phyloP scores from a whole-genome alignment of 108 stramenopile species.

The Pseudonitzschia multistriata region DNA sequence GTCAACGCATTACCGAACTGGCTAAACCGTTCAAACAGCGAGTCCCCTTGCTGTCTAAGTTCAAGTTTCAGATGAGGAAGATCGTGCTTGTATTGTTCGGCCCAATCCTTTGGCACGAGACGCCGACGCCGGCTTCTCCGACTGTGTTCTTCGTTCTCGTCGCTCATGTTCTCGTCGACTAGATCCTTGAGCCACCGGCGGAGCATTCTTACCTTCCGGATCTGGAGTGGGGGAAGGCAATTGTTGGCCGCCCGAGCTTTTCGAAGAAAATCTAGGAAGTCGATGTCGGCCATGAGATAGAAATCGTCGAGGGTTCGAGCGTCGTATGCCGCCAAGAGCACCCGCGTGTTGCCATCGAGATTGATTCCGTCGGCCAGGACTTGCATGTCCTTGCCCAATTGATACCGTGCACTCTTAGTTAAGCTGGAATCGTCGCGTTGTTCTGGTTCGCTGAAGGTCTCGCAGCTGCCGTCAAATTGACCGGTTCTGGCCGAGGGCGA shows the following conservation, averaged over 20 bases:
- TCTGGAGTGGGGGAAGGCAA: constrained; percentile 30
- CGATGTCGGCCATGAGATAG: constrained; percentile 35
- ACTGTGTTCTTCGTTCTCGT: not conserved
- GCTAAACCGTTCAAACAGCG: constrained; percentile 3
- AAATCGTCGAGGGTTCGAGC: constrained; percentile 39
- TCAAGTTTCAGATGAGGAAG: constrained; percentile 24
- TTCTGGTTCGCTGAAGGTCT: no score
- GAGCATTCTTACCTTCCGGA: constrained; percentile 37
- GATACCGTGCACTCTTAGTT: not conserved
- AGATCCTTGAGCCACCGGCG: constrained; percentile 26
- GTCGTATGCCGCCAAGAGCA: constrained; percentile 28
- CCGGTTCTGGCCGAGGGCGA: not conserved
- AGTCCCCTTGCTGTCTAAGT: constrained; percentile 21
- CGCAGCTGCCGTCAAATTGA: no score
- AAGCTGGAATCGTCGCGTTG: not conserved
- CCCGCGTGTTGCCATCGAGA: constrained; percentile 27
- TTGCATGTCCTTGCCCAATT: constrained; percentile 19
- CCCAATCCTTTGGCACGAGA: constrained; percentile 31
- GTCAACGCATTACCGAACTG: not conserved
- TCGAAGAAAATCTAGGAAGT: constrained; percentile 17
- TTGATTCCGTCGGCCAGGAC: constrained; percentile 23
- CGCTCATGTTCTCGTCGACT: constrained; percentile 10
- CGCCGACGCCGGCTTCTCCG: not conserved
- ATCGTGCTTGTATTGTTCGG: constrained; percentile 21
- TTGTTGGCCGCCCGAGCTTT: constrained; percentile 15